Conservation (phyloP, 768 basidiomycete genomes). For the Polyporus arcularius region DNA sequence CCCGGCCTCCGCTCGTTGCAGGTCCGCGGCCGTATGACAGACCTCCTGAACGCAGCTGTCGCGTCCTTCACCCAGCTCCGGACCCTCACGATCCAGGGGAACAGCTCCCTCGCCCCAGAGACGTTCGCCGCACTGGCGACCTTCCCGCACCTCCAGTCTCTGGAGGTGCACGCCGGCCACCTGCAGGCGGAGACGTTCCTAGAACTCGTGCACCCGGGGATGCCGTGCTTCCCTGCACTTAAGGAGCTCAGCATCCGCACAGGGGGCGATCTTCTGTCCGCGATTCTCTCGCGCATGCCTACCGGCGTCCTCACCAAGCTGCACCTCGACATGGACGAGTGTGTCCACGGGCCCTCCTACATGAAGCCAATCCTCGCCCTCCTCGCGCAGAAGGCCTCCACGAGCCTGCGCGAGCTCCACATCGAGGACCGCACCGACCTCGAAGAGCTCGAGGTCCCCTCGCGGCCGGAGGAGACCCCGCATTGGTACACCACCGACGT, state of each 20-base stretch:
- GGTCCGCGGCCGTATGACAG: neutral
- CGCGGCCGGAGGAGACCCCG: neutral
- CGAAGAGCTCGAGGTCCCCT: slow-evolving; percentile 1
- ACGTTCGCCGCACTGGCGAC: slow-evolving; percentile 22
- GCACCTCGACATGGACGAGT: slow-evolving; percentile 19
- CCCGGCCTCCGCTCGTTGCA: neutral
- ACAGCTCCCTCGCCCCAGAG: slow-evolving; percentile 7
- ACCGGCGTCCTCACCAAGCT: slow-evolving; percentile 16
- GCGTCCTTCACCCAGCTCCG: neutral
- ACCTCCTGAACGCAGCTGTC: neutral
- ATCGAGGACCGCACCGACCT: slow-evolving; percentile 22
- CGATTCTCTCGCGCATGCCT: slow-evolving; percentile 20
- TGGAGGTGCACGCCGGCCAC: slow-evolving; percentile 19
- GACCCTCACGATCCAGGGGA: slow-evolving; percentile 19
- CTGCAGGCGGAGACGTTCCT: neutral
- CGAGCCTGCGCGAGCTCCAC: slow-evolving; percentile 23
- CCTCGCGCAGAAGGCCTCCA: slow-evolving; percentile 19
- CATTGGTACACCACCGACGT: slow-evolving; percentile 23
- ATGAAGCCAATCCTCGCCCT: slow-evolving; percentile 21
- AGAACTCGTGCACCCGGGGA: neutral
- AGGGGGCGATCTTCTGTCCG: slow-evolving; percentile 11
- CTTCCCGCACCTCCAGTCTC: slow-evolving; percentile 19
- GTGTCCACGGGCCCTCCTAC: slow-evolving; percentile 7
- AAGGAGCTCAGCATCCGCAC: slow-evolving; percentile 6
- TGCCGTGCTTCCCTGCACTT: neutral